Evolutionary conservation across 2,329 filamentous ascomycete genomes (phyloP), one percentile per base, ranked within the genome.

Genomic region (Pseudomassariella vexata): DNA sequence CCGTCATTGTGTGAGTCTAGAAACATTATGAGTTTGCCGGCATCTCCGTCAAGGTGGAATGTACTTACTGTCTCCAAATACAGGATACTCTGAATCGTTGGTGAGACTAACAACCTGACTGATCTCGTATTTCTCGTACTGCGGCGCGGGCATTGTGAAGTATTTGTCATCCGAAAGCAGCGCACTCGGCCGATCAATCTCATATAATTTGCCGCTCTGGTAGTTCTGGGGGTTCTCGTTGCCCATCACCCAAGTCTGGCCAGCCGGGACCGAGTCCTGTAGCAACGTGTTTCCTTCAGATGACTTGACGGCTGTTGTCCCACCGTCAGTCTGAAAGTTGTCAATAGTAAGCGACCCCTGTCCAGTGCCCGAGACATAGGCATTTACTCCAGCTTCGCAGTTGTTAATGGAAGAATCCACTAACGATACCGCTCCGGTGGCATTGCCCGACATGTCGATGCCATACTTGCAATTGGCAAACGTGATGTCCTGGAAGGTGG

Each of bases 21-120:
- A 9, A 9, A 5, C 8, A 9, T n/a, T n/a, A n/a, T n/a, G n/a
- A n/a, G n/a, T n/a, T n/a, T n/a, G n/a, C n/a, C n/a, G n/a, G n/a
- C n/a, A n/a, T n/a, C n/a, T n/a, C n/a, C n/a, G n/a, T n/a, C n/a
- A n/a, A n/a, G n/a, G n/a, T n/a, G n/a, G n/a, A n/a, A n/a, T n/a
- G n/a, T n/a, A 20, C 29, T 32, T 32, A 32, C 29, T 32, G 37
- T 68, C 65, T 21, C 65, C 63, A 7, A 57, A 52, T 3, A 67
- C 63, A 0, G 47, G 48, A 15, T 50, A 46, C 3, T 54, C 55
- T 5, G 52, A 38, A 18, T 66, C 63, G 10, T 50, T 52, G 39
- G 65, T 70, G 28, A 70, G 50, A 32, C 66, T 70, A 16, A 68
- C 48, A 19, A 70, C 52, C 32, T 65, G 53, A 19, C 52, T 48